These are phyloP conservation scores for Phytopythium helicoides DNA, from an alignment of 352 stramenopile species.

Conservation along the genomic window DNA sequence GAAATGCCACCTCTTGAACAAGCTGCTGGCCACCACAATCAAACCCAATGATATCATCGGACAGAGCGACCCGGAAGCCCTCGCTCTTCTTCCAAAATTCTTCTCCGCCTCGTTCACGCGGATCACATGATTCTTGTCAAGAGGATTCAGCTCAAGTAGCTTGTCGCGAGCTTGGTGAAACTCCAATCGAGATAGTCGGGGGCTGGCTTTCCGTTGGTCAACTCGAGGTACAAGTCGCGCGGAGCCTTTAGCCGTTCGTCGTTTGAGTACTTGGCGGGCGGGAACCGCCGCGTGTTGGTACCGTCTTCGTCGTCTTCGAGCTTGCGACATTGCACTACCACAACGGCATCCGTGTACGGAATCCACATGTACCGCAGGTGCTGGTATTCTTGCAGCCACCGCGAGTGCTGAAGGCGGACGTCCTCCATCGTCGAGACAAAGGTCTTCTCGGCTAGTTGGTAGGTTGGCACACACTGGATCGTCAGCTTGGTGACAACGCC, in stretches of 20 bases:
- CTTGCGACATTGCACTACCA: conserved; percentile 91
- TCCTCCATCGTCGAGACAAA: conserved; percentile 88
- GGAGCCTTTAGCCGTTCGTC: conserved; percentile 76
- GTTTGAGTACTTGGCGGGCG: conserved; percentile 38
- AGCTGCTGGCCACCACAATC: conserved; percentile 98
- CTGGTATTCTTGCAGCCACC: conserved; percentile 74
- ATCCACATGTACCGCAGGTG: conserved; percentile 99
- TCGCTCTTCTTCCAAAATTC: conserved; percentile 95
- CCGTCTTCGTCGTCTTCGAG: conserved; percentile 46
- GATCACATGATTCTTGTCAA: conserved; percentile 92
- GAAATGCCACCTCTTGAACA: conserved; percentile 97
- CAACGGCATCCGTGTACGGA: conserved; percentile 94
- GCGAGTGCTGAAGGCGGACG: conserved; percentile 75
- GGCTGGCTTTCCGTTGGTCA: conserved; percentile 52
- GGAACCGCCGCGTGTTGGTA: conserved; percentile 32
- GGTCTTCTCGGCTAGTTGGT: conserved; percentile 94
- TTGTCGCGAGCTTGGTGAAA: conserved; percentile 86
- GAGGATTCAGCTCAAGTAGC: conserved; percentile 78
- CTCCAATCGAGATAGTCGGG: conserved; percentile 72
- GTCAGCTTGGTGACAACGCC: conserved; percentile 97
- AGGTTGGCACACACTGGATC: conserved; percentile 93
- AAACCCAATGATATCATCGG: conserved; percentile 97
- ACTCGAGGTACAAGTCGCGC: conserved; percentile 74
- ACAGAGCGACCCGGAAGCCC: conserved; percentile 89
- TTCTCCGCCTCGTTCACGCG: conserved; percentile 92